Conservation (phyloP, 768 basidiomycete species). For the Infundibulicybe gibba region DNA sequence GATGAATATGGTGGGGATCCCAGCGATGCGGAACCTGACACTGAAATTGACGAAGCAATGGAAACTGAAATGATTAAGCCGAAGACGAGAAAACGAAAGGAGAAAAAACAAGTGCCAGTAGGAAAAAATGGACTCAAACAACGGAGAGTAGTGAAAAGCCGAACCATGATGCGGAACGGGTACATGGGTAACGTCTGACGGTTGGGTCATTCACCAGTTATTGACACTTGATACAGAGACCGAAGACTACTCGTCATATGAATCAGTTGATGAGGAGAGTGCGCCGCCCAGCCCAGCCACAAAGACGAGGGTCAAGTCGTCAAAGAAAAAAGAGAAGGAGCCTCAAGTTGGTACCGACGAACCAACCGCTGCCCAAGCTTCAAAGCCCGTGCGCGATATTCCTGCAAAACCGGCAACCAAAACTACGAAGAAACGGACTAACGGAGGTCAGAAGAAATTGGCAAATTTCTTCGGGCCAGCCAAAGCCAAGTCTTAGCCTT, state of each 20-base stretch:
- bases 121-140: slow-evolving; percentile 80
- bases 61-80: slow-evolving; percentile 21
- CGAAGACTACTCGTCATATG: slow-evolving; percentile 79
- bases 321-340: slow-evolving; percentile 23
- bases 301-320: slow-evolving; percentile 4
- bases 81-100: slow-evolving; percentile 35
- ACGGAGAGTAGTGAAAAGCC: slow-evolving; percentile 57
- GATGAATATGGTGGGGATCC: slow-evolving; percentile 21
- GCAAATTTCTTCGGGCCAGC: slow-evolving; percentile 32
- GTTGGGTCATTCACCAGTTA: background rate
- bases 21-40: slow-evolving; percentile 16
- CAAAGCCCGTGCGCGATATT: background rate
- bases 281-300: slow-evolving; percentile 25
- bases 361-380: background rate
- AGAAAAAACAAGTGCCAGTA: slow-evolving; percentile 66
- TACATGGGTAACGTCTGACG: slow-evolving; percentile 55
- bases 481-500: slow-evolving; percentile 13
- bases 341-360: slow-evolving; percentile 6
- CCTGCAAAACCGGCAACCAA: slow-evolving; percentile 3
- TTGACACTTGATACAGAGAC: slow-evolving; percentile 39
- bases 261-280: slow-evolving; percentile 67
- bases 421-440: slow-evolving; percentile 1
- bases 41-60: slow-evolving; percentile 33
- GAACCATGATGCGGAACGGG: slow-evolving; percentile 54
- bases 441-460: slow-evolving; percentile 23